Percentiles rank a stretch among this genome's conserved stretches.
Evolutionary conservation across 345 rosid genomes (phyloP).

Genomic region (Boechera divaricarpa): DNA sequence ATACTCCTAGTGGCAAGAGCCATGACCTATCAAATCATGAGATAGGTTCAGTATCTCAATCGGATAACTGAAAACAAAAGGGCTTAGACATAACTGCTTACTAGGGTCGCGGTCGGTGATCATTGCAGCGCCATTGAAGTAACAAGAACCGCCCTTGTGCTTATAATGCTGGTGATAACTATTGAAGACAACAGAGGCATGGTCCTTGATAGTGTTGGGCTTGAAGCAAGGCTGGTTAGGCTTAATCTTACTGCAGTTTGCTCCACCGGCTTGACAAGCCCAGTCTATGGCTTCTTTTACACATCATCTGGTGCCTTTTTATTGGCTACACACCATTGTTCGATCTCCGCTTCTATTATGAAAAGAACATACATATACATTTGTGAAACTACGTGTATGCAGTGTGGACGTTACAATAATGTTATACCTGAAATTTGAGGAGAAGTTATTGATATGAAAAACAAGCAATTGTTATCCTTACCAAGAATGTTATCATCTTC

Average conservation of each 20-base stretch:
- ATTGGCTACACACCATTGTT: too few species aligned
- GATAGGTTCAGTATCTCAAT: too few species aligned
- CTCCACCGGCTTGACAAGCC: slow-evolving; percentile 63
- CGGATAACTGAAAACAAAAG: too few species aligned
- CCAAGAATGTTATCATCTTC: too few species aligned
- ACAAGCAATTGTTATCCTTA: too few species aligned
- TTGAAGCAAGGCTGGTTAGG: slow-evolving; percentile 58
- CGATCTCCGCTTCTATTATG: too few species aligned
- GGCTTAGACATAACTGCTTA: slow-evolving; percentile 39
- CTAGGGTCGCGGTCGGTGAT: slow-evolving; percentile 34
- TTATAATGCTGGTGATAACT: slow-evolving; percentile 60
- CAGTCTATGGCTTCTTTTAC: slow-evolving; percentile 61
- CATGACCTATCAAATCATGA: not conserved
- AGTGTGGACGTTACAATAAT: too few species aligned
- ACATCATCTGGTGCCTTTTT: slow-evolving; percentile 46
- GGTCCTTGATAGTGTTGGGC: slow-evolving; percentile 70
- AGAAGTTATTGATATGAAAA: too few species aligned
- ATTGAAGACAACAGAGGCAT: slow-evolving; percentile 75
- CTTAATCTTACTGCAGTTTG: slow-evolving; percentile 63
- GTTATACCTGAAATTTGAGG: too few species aligned
- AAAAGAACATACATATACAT: too few species aligned
- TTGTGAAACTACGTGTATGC: too few species aligned
- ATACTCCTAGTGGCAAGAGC: too few species aligned
- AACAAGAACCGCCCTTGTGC: slow-evolving; percentile 61
- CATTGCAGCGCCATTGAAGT: slow-evolving; percentile 62